phyloP scores from a whole-genome alignment of 306 rosid species.

The Sindora glabra region DNA sequence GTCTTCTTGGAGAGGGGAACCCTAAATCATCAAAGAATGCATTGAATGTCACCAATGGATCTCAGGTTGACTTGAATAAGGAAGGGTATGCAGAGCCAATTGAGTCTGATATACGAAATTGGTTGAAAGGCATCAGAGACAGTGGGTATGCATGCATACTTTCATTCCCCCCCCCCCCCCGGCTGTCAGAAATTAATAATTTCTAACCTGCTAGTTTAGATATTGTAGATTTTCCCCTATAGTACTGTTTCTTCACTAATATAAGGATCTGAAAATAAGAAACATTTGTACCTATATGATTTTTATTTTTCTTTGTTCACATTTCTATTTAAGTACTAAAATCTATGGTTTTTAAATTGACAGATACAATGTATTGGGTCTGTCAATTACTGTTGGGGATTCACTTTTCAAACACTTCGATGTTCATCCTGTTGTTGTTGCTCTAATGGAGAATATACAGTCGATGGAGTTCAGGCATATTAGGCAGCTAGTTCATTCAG shows the following conservation, averaged over 20 bases:
- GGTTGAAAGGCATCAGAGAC: conserved; percentile 94
- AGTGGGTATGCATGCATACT: conserved; percentile 58
- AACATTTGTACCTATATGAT: conserved; percentile 7
- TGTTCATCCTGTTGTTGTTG: conserved; percentile 54
- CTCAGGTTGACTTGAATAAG: conserved; percentile 39
- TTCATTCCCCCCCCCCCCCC: conserved; percentile 1
- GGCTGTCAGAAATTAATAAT: not conserved
- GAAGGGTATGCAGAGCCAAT: conserved; percentile 64
- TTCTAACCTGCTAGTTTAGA: not conserved
- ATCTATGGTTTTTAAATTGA: conserved; percentile 16
- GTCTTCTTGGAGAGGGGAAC: conserved; percentile 92
- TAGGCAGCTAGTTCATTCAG: conserved; percentile 81
- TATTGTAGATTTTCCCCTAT: not conserved
- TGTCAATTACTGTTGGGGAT: conserved; percentile 81
- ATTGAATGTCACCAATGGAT: conserved; percentile 34
- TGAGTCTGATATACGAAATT: conserved; percentile 74
- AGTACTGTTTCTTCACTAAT: not conserved
- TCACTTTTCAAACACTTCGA: conserved; percentile 68
- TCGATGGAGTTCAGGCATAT: conserved; percentile 98
- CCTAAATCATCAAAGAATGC: conserved; percentile 57
- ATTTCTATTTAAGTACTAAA: conserved; percentile 13
- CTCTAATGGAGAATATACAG: conserved; percentile 83
- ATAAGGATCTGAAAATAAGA: not conserved
- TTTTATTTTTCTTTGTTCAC: conserved; percentile 3
- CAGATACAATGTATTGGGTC: conserved; percentile 88